Evolutionary conservation across 805 yeast species (phyloP), one percentile per base, ranked within the genome.

Genomic region (Wilhelminamyces savonicus): DNA sequence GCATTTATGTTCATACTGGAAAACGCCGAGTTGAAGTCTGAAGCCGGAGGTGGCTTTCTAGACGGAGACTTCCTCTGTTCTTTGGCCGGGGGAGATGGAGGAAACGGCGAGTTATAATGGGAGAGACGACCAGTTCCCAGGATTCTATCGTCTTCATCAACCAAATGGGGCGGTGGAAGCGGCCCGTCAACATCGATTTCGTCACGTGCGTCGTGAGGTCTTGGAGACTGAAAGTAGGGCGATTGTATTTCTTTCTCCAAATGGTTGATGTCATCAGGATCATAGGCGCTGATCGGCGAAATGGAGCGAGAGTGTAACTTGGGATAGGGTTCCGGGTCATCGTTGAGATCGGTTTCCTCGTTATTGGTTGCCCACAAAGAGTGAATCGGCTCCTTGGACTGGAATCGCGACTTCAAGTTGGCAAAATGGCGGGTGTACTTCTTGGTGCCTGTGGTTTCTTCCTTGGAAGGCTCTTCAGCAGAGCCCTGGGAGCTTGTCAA

Each of bases 331-430:
- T 7, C 23, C 19, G 12, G 7, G 17, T 8, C 6, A 12, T n/a
- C 18, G 11, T 5, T 6, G 23, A 13, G 14, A 13, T 13, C 17
- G 6, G 39, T 37, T 12, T 23, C 21, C 3, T 36, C n/a, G n/a
- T n/a, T n/a, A n/a, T n/a, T n/a, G n/a, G n/a, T n/a, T n/a, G n/a
- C 30, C 59, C 59, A 56, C 7, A 55, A 29, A 6, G 41, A 34
- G 5, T 53, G 38, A 23, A 59, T 50, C 12, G 64, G 56, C 27
- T 63, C 67, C 37, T 52, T 59, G 14, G 55, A 41, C 29, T 48
- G 50, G 32, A 63, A 56, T 36, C 51, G 56, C 21, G 35, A 40
- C 32, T 50, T 60, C 27, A 63, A 39, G 40, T 55, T 57, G 28
- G 44, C 40, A 30, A 62, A 50, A 23, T 53, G 56, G 13, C 48